These are phyloP conservation scores for Fistulifera solaris DNA, from an alignment of 108 stramenopile species.

Conservation along the genomic window DNA sequence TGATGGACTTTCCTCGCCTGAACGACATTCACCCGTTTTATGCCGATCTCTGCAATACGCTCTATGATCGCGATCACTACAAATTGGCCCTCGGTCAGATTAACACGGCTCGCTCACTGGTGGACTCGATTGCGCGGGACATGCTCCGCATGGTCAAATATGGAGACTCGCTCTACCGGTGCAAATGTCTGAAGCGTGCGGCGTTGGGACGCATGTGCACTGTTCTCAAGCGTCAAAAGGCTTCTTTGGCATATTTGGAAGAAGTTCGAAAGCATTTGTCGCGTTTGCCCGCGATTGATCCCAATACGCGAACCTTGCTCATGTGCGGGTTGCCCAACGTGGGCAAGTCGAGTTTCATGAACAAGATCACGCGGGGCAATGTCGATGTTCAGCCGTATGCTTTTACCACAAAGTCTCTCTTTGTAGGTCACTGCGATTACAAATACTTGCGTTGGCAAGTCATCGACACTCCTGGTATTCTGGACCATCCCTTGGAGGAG, in stretches of 20 bases:
- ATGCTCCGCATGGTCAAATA: slow-evolving; percentile 98
- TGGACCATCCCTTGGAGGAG: slow-evolving; percentile 96
- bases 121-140: slow-evolving; percentile 87
- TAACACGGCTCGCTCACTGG: slow-evolving; percentile 90
- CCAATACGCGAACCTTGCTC: slow-evolving; percentile 95
- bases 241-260: slow-evolving; percentile 91
- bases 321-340: slow-evolving; percentile 98
- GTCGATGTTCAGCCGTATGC: slow-evolving; percentile 99
- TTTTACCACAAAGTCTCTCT: slow-evolving; percentile 98
- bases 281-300: slow-evolving; percentile 96
- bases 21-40: slow-evolving; percentile 99
- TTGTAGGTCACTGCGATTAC: slow-evolving; percentile 99
- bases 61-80: slow-evolving; percentile 99
- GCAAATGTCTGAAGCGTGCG: slow-evolving; percentile 98
- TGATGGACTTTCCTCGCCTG: slow-evolving; percentile 95
- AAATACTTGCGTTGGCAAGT: slow-evolving; percentile 98
- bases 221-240: slow-evolving; percentile 94
- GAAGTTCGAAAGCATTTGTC: slow-evolving; percentile 98
- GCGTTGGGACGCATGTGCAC: slow-evolving; percentile 99
- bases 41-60: slow-evolving; percentile 97
- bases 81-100: slow-evolving; percentile 98
- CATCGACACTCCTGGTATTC: slow-evolving; percentile 98
- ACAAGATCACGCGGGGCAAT: slow-evolving; percentile 98
- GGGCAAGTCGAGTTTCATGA: slow-evolving; percentile 98
- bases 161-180: slow-evolving; percentile 95